These are phyloP conservation scores for Begonia masoniana DNA, from an alignment of 306 rosid species.

Conservation along the genomic window DNA sequence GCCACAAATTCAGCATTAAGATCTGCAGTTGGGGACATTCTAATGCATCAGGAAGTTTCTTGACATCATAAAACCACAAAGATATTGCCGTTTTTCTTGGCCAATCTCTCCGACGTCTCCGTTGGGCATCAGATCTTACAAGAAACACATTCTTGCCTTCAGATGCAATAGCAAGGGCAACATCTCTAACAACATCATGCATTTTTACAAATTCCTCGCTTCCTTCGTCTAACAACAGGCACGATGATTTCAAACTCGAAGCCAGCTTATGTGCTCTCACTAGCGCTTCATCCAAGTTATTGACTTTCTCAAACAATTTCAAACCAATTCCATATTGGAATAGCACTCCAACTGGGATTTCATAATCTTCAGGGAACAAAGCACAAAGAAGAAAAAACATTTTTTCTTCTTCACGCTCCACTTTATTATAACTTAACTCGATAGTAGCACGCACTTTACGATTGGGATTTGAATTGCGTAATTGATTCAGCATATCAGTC, in stretches of 20 bases:
- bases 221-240: slow-evolving; percentile 8
- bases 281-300: slow-evolving; percentile 1
- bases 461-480: not conserved
- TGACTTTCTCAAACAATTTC: slow-evolving; percentile 6
- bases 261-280: not conserved
- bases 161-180: slow-evolving; percentile 8
- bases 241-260: slow-evolving; percentile 2
- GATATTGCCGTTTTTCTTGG: slow-evolving; percentile 4
- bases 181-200: slow-evolving; percentile 17
- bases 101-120: too few species aligned
- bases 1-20: not conserved
- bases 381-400: not conserved
- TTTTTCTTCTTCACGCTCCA: not conserved
- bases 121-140: not conserved
- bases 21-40: slow-evolving; percentile 2
- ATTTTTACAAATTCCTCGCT: not conserved
- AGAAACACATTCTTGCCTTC: not conserved
- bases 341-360: not conserved
- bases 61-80: not conserved
- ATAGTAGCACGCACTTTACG: not conserved
- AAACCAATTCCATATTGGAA: slow-evolving; percentile 4
- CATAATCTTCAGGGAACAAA: slow-evolving; percentile 1
- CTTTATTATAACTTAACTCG: not conserved
- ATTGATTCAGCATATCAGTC: not conserved
- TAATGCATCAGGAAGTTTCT: slow-evolving; percentile 3